Evolutionary conservation across 2,329 filamentous ascomycete genomes (phyloP), one percentile per base, ranked within the genome.

Genomic region (Cryphonectria carpinicola): DNA sequence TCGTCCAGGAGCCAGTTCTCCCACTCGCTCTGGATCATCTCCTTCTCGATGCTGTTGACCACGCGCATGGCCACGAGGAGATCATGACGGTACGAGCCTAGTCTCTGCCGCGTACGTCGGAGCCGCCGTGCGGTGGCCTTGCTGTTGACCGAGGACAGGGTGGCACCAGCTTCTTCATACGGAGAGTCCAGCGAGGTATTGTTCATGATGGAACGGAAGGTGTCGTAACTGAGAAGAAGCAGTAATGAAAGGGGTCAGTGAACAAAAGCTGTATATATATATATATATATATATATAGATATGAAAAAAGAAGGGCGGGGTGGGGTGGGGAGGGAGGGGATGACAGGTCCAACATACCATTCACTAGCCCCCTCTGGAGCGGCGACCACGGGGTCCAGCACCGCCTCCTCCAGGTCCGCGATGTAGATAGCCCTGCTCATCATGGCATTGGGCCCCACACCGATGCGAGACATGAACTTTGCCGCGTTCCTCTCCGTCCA

Each of bases 1-100:
- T 99, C 96, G 74, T 93, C 91, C 3, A 88, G 81, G 41, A 98
- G 86, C 95, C 95, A 99, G 74, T 93, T 93, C 82, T 97, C 95
- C 91, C 94, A 99, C 80, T 98, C 95, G 0, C 92, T 92, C 76
- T 90, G 88, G 68, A 98, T 81, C 79, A 97, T 91, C 80, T 98
- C 94, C 71, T 88, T 87, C 84, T 98, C 96, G 39, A 98, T 90
- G 70, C 88, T 91, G 81, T 98, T 98, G 72, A 98, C 91, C 2
- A 98, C 89, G 5, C 95, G 90, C 84, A 98, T 90, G 6, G 95
- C 94, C 6, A 99, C 95, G 2, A 98, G 83, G 28, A 99, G 84
- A 78, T 98, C 94, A 46, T 99, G 94, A 3, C 96, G 88, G 79
- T 98, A 96, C 2, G 89, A 85, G 0, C 93, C 95, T 0, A 99